Conservation (phyloP, 2,329 filamentous ascomycete genomes). For the Fusarium duplospermum region DNA sequence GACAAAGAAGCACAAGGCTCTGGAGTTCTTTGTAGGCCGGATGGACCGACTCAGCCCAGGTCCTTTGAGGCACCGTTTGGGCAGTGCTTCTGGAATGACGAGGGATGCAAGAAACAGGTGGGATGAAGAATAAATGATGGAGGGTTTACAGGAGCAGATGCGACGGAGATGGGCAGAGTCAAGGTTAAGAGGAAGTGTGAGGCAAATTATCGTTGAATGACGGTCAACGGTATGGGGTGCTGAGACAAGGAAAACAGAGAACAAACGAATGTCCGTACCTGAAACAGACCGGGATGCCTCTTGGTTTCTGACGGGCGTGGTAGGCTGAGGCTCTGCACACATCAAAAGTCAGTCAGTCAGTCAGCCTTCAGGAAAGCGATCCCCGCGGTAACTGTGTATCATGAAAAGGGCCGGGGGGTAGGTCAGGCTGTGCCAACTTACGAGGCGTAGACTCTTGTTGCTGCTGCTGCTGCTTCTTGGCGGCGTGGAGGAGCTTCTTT, state of each 20-base stretch:
- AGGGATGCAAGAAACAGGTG: background rate
- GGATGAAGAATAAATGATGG: background rate
- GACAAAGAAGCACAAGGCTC: background rate
- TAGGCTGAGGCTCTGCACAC: background rate
- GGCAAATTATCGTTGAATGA: background rate
- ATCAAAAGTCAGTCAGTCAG: background rate
- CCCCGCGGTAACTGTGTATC: constrained; percentile 5
- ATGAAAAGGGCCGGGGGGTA: background rate
- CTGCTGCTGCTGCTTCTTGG: constrained; percentile 3
- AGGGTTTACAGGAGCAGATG: background rate
- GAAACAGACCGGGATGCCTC: constrained; percentile 4
- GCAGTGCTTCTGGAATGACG: background rate
- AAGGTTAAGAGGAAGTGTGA: background rate
- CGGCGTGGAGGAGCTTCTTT: constrained; percentile 44
- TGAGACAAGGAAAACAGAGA: background rate
- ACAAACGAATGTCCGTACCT: constrained; percentile 25
- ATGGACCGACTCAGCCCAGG: background rate
- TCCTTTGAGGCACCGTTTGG: background rate
- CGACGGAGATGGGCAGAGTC: background rate
- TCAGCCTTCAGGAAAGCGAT: constrained; percentile 7
- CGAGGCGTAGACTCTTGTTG: constrained; percentile 4
- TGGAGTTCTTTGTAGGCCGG: background rate
- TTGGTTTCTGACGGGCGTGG: background rate
- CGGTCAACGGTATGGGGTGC: background rate
- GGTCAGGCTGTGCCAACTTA: constrained; percentile 6